Base-by-base conservation (phyloP, 1,284 basidiomycete genomes). In the Cronartium ribicola region DNA sequence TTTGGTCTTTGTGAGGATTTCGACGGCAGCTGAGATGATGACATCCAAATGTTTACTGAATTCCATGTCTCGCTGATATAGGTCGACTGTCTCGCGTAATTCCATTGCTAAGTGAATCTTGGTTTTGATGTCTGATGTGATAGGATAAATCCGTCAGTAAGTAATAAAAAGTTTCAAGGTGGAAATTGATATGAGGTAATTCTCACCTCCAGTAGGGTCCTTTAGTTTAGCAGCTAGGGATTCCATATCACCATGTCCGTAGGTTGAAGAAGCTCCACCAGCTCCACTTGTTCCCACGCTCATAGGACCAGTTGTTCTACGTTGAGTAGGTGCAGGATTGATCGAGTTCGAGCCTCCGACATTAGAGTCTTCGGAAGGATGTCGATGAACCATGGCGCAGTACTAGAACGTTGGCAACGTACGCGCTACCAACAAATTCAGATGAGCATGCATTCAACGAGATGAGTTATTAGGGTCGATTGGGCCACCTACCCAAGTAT, bases 51-150 rank as follows among this genome's bases (percentile, higher is more conserved):
- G 85, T 66, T 88, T 87, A 60, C 87, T 85, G 55, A 90, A 89
- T 78, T 94, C 92, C 46, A 87, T 85, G 79, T 95, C 92, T 72
- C 90, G 85, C 57, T 76, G 76, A 59, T 89, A 88, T 36, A 88
- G 88, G 80, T 96, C 93, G 77, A 95, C 87, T 81, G 89, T 88
- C 81, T 95, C 92, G 73, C 92, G 86, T 76, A 96, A 87, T 81
- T 95, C 92, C 76, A 85, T 86, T 64, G 91, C 91, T 55, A 87
- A 85, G 5, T 84, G 83, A 79, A 87, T 85, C 81, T 90, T 91
- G 0, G 70, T 63, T 66, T 78, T 77, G 63, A 75, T 63, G 67
- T 79, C 77, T 78, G 69, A 46, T 0, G 37, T 37, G 36, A 39
- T 60, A 2, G 8, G 48, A 44, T 29, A 20, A 8, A 20, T 17